phyloP scores from a whole-genome alignment of 2,329 filamentous ascomycete genomes.

The Amauroascus niger region DNA sequence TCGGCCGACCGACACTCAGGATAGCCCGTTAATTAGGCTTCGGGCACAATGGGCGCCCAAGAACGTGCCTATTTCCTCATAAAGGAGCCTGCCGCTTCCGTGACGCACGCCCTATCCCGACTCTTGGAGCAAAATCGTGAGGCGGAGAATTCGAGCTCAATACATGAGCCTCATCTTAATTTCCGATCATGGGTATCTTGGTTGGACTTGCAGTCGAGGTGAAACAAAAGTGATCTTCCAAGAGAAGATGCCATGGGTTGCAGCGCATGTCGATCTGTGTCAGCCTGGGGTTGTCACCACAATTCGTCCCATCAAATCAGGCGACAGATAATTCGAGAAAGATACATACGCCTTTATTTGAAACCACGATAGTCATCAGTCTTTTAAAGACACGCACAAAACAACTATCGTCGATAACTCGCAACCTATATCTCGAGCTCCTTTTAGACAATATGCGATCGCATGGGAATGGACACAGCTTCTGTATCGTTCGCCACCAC shows the following conservation, averaged over 20 bases:
- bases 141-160: background rate
- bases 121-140: background rate
- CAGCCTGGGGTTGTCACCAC: background rate
- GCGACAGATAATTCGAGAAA: background rate
- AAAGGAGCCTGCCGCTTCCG: background rate
- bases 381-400: background rate
- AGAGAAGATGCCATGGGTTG: background rate
- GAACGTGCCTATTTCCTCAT: background rate
- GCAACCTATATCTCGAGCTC: background rate
- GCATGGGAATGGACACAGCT: constrained; percentile 32
- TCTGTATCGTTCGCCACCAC: constrained; percentile 32
- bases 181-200: background rate
- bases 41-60: background rate
- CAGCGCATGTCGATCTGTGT: background rate
- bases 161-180: background rate
- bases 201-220: background rate
- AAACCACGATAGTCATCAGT: background rate
- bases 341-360: background rate
- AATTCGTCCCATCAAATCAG: background rate
- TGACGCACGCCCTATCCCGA: background rate
- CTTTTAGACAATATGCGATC: constrained; percentile 26
- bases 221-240: background rate
- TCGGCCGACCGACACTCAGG: constrained; percentile 2
- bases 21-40: background rate
- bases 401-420: background rate